Evolutionary conservation across 2,329 filamentous ascomycete species (phyloP).

Genomic region (Cordyceps militaris): DNA sequence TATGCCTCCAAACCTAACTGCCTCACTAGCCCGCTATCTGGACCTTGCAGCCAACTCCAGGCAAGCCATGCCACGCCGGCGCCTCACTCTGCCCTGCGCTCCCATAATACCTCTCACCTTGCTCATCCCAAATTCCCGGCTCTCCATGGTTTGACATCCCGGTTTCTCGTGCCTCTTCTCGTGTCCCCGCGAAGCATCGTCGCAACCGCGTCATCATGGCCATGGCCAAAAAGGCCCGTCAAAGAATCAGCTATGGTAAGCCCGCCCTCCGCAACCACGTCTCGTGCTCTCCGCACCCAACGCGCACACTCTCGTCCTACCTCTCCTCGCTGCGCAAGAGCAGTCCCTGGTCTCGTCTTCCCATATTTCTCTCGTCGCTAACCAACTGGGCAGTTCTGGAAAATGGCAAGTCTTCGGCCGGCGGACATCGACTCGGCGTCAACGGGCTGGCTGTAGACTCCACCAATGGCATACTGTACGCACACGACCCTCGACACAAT

Average conservation of each 20-base stretch:
- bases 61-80: slow-evolving; percentile 12
- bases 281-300: slow-evolving; percentile 13
- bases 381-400: slow-evolving; percentile 43
- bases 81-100: slow-evolving; percentile 3
- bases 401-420: slow-evolving; percentile 51
- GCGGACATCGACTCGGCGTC: slow-evolving; percentile 87
- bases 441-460: slow-evolving; percentile 88
- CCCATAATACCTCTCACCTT: background rate
- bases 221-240: slow-evolving; percentile 63
- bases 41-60: slow-evolving; percentile 3
- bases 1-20: too few relatives aligned
- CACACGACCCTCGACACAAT: slow-evolving; percentile 16
- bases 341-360: too few relatives aligned
- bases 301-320: background rate
- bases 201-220: slow-evolving; percentile 14
- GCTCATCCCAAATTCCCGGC: background rate
- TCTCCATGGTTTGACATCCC: background rate
- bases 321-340: too few relatives aligned
- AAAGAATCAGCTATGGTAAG: slow-evolving; percentile 63
- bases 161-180: background rate
- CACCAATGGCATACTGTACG: slow-evolving; percentile 79
- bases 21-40: too few relatives aligned
- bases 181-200: background rate
- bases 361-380: too few relatives aligned
- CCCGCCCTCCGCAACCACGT: slow-evolving; percentile 2